Evolutionary conservation across 228 moss, liverwort and hornwort species (phyloP), one percentile per base, ranked within the genome.

Genomic region (Sphagnum fallax): DNA sequence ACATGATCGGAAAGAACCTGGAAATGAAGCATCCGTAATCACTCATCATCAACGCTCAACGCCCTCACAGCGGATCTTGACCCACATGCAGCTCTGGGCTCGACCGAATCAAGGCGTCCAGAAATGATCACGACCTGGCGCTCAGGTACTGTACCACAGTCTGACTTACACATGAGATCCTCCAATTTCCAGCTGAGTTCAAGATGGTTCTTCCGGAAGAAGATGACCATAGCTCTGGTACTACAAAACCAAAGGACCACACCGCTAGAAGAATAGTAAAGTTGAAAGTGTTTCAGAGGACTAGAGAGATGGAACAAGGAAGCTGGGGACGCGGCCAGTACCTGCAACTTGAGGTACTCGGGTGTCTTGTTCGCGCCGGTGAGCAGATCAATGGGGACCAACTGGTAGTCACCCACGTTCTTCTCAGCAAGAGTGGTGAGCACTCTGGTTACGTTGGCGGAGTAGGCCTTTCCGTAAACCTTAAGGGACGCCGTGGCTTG

Each of bases 361-460:
- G 55, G 18, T 68, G 55, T 58, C 61, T 69, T 73, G 68, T 53
- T 50, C 9, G 53, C 72, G 50, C 67, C 68, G 18, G 62, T 55
- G 47, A 48, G 67, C 16, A 71, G 55, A 53, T 72, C 65, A 18
- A 73, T 64, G 4, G 61, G 5, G 4, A 73, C 50, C 10, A 77
- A 48, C 49, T 64, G 61, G 53, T 66, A 73, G 18, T 68, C 63
- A 49, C 53, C 50, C 52, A 72, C 32, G 55, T 68, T 67, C 68
- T 67, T 63, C 73, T 77, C 77, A 67, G 52, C 67, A 53, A 77
- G 67, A 52, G 67, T 72, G 18, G 60, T 67, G 66, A 68, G 60
- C 67, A 73, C 76, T 49, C 67, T 64, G 61, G 3, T 71, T 5
- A 68, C 63, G 64, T 62, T 60, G 14, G 51, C 59, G 16, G 77